Base-by-base conservation (phyloP, 345 rosid species). In the Sisymbrium altissimum region DNA sequence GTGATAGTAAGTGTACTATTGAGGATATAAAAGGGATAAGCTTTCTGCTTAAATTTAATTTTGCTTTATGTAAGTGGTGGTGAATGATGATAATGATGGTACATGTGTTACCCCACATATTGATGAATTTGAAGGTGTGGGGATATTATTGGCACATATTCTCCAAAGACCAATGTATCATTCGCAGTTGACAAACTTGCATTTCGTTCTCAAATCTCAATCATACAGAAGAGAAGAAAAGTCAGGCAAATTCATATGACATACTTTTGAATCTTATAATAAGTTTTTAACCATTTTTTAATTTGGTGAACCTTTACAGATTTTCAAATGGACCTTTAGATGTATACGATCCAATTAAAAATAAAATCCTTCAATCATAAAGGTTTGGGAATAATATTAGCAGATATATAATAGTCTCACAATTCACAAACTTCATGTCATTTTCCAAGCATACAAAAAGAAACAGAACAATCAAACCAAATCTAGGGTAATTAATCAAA, bases 1-100 rank as follows among this genome's bases (percentile, higher is more conserved):
- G 4, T 65, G 67, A 65, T 53, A 70, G 55, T 7, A 9, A 65
- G 40, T 13, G 62, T 64, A 4, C 18, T n/a, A n/a, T n/a, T 66
- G 44, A 18, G 6, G 35, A 46, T 35, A 56, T 53, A 50, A 55
- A 55, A 55, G 15, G 13, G 40, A 55, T 55, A 15, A 55, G 23
- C 15, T 10, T 32, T 55, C 12, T 41, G 1, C 45, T 13, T 13
- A 14, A 25, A 9, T 48, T 48, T 19, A 9, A 7, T 9, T 9
- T 9, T 30, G 17, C 21, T 58, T 58, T 58, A 10, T 10, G 17
- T 46, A 46, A 17, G 52, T 46, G 52, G 52, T 46, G 21, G 52
- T 43, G 48, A 6, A 43, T 43, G 48, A 5, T 46, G 52, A 46
- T 46, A 5, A 46, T 46, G 52, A 46, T 46, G 25, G 25, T 46